Base-by-base conservation (phyloP, 192 early-diverging fungal species). In the Podila verticillata region DNA sequence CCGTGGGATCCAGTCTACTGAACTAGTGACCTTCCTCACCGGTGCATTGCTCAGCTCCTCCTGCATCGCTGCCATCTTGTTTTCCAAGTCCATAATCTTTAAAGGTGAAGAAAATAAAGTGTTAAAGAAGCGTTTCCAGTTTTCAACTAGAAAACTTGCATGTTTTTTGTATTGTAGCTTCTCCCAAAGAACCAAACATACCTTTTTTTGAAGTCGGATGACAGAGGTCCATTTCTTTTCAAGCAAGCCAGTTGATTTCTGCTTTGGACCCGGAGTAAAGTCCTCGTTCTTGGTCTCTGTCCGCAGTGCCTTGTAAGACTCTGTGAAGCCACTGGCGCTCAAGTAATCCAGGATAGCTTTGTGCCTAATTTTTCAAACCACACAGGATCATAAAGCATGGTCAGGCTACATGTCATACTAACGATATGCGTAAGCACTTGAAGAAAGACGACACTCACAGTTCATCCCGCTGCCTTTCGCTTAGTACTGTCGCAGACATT, bases 161-260 rank as follows among this genome's bases (percentile, higher is more conserved):
- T 39, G 30, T 2, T 66, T 32, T 56, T n/a, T 20, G 22, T 35
- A 31, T n/a, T 20, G 22, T 35, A 31, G n/a, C 17, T 32, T 56
- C 24, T 63, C 61, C n/a, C 32, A 17, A 35, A 3, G 24, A 49
- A 19, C 8, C 19, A 26, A 7, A 34, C 26, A 66, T 30, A 88
- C 88, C 85, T 97, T 97, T 73, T 95, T 95, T 70, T 98, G 96
- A 67, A 97, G 82, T 10, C 97, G 86, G 61, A 98, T 93, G 9
- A 98, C 92, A n/a, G 95, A 95, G 15, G 93, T 94, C 97, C 97
- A 98, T 73, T 98, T 98, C 78, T 94, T 95, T 78, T 96, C 93
- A 48, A 96, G 81, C 54, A 95, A 66, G 34, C 93, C 94, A 29
- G 94, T 84, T 59, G 90, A 93, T 68, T 91, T 91, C 80, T 93